Conservation (phyloP, 1,139 yeast genomes). For the Sugiyamaella paludigena region DNA sequence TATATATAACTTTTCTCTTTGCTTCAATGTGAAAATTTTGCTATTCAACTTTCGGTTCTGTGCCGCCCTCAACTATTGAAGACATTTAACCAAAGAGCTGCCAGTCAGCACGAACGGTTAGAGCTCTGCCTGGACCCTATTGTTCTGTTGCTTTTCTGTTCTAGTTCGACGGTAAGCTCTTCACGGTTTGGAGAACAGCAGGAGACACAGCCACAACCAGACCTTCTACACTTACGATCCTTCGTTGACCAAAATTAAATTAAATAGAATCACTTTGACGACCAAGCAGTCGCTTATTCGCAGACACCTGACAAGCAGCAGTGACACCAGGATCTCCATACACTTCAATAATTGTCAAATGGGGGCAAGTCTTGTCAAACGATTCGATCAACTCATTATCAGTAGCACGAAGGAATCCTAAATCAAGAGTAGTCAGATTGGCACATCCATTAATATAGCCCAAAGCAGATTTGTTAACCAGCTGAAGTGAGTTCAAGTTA, state of each 20-base stretch:
- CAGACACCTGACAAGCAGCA: slow-evolving; percentile 42
- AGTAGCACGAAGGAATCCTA: slow-evolving; percentile 73
- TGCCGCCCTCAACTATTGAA: too few relatives aligned
- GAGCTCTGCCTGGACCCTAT: too few relatives aligned
- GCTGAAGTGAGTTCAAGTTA: slow-evolving; percentile 65
- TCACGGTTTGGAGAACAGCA: too few relatives aligned
- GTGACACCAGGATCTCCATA: slow-evolving; percentile 77
- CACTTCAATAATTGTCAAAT: slow-evolving; percentile 64
- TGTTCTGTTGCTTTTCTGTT: too few relatives aligned
- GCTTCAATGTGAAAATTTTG: background rate
- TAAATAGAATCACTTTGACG: slow-evolving; percentile 65
- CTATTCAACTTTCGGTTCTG: background rate
- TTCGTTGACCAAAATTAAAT: too few relatives aligned
- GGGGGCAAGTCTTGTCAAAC: slow-evolving; percentile 57
- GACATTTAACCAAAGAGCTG: too few relatives aligned
- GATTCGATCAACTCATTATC: slow-evolving; percentile 61
- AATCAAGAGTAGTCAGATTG: slow-evolving; percentile 60
- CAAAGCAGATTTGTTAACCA: slow-evolving; percentile 53
- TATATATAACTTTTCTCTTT: background rate
- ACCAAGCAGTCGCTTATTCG: slow-evolving; percentile 66
- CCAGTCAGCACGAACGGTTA: too few relatives aligned
- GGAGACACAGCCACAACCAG: too few relatives aligned
- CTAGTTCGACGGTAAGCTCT: too few relatives aligned
- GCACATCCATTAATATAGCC: slow-evolving; percentile 49
- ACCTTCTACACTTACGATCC: too few relatives aligned